A percentile compares a stretch with the other conserved stretches of the same genome.
These are phyloP conservation scores for Ceratocystis alfenasii DNA, from an alignment of 2,329 filamentous ascomycete genomes.

Conservation along the genomic window DNA sequence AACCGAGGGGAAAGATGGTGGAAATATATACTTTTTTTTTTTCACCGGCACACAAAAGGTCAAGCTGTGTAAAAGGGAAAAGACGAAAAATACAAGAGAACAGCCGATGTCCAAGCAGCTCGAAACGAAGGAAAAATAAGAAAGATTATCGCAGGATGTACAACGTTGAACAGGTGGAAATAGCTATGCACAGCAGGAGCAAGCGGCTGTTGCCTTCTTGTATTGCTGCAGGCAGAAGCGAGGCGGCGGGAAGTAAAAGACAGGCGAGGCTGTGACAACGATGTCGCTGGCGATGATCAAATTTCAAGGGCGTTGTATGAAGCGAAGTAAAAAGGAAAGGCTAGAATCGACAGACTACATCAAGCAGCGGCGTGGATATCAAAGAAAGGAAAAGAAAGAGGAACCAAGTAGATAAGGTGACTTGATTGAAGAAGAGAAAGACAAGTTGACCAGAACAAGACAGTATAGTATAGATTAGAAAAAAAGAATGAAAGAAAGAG, in stretches of 20 bases:
- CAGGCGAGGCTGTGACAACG: not conserved
- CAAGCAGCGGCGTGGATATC: not conserved
- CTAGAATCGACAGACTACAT: conserved; percentile 2
- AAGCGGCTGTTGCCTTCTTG: not conserved
- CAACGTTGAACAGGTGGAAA: not conserved
- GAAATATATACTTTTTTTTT: not conserved
- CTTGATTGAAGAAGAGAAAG: not conserved
- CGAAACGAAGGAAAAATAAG: not conserved
- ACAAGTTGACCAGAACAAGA: conserved; percentile 1
- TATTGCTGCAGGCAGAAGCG: not conserved
- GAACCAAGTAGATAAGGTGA: not conserved
- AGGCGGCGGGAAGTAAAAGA: not conserved
- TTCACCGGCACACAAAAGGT: not conserved
- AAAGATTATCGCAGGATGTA: not conserved
- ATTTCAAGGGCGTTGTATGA: not conserved
- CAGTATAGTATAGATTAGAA: not conserved
- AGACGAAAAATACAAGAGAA: not conserved
- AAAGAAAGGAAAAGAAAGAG: not conserved
- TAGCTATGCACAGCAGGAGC: not conserved
- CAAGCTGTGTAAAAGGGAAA: too few relatives aligned
- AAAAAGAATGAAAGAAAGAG: not conserved
- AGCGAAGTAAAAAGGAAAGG: not conserved
- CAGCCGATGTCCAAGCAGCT: not conserved
- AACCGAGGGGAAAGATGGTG: not conserved
- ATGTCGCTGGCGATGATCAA: not conserved